Evolutionary conservation across 805 yeast species (phyloP), one percentile per base, ranked within the genome.

Genomic region (Alloascoidea africana): DNA sequence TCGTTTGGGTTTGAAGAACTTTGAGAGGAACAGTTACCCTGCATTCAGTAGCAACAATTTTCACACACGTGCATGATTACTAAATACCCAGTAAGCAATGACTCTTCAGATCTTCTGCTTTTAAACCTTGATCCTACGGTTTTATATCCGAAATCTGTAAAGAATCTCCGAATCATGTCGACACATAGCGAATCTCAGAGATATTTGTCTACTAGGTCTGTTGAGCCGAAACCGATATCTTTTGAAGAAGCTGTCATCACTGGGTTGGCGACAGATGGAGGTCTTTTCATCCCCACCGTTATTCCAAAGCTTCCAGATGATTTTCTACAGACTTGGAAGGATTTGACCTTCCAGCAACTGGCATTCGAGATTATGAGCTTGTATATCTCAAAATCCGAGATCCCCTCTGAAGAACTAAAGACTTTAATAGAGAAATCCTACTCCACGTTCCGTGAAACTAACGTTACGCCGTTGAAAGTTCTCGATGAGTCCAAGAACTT

Each of bases 191-290:
- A 38, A 50, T 72, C 81, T 5, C 74, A 73, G 65, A 60, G 63
- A 32, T 82, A 82, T 56, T 76, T 89, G 63, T 82, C 93, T 14
- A 79, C 93, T n/a, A 77, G 93, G 57, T 70, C 82, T 3, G 42
- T 69, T 14, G 53, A 52, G 2, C 54, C 59, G 14, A 71, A 72
- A 48, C 53, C 67, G 4, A 65, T 70, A 37, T 68, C 85, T 3
- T 83, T 83, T 46, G 94, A 83, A 56, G 86, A 76, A 38, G 89
- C 80, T 15, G 80, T 83, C 41, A 76, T 82, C 58, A 80, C 81
- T 40, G 99, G 99, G 38, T 68, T 91, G 51, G 97, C 97, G 38
- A 75, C 82, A 36, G 99, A 93, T 55, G 98, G 98, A 46, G 99
- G 99, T 32, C 70, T 91, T 32, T 91, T 84, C 58, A 68, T 91